Evolutionary conservation across 441 rosid genomes (phyloP), one percentile per base, ranked within the genome.

Genomic region (Corymbia calophylla): DNA sequence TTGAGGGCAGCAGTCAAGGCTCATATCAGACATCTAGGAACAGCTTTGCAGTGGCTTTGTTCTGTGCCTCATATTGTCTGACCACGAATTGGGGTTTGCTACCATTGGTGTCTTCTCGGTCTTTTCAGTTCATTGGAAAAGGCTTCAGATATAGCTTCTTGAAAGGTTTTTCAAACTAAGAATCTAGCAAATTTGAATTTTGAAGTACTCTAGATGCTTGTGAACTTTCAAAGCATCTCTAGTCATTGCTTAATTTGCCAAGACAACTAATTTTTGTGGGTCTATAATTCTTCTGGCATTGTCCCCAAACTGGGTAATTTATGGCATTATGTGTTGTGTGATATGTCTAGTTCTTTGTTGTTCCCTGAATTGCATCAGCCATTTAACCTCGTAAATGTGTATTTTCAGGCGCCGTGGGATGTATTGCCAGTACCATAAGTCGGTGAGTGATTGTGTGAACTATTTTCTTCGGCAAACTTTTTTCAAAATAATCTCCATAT

Each of bases 341-440:
- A 32, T 54, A 80, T 48, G 35, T 87, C 47, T 58, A 66, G 64
- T 62, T 19, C 55, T 55, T 44, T 64, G 80, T 85, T 54, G 53
- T 10, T 68, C 32, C 47, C 51, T 64, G 21, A 77, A 80, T 55
- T 13, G 91, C 51, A 62, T 87, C 53, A 32, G 32, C 87, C 27
- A 62, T 88, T 90, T 93, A 86, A 92, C 87, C 89, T 81, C 44
- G 62, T 18, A 88, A n/a, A 88, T 92, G 48, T 88, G 35, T 89
- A 68, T 87, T 94, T 94, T 86, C 96, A 98, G 99, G 87, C 97
- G 95, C 66, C 94, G 92, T 88, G 98, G 99, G 81, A 92, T 92
- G 66, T 94, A 94, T 89, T 97, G 99, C 95, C 93, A 91, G 87
- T 94, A 90, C 92, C 99, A 97, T 91, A 96, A 92, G 91, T 94